Conservation (phyloP, 2,329 filamentous ascomycete species). For the Phyllosticta capitalensis region DNA sequence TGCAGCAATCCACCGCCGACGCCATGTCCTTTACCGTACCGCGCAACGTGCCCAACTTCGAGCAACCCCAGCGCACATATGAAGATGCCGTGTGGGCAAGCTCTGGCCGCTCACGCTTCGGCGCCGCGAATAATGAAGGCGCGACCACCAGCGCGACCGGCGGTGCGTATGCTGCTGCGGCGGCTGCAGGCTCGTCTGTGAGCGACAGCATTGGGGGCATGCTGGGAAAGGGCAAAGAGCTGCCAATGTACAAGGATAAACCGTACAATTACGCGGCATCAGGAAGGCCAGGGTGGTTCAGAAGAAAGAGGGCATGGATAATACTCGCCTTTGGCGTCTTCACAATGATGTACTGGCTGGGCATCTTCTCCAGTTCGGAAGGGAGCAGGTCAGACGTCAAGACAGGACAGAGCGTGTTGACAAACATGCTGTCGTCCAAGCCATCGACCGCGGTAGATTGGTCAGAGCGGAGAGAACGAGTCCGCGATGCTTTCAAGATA, state of each 20-base stretch:
- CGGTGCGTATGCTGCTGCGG: conserved; percentile 28
- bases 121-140: neutral
- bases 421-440: conserved; percentile 1
- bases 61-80: conserved; percentile 29
- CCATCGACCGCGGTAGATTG: conserved; percentile 50
- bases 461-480: conserved; percentile 65
- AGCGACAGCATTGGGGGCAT: conserved; percentile 55
- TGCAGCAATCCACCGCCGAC: conserved; percentile 6
- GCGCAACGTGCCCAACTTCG: conserved; percentile 33
- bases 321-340: conserved; percentile 47
- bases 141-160: conserved; percentile 13
- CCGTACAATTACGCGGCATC: conserved; percentile 61
- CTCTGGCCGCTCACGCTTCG: conserved; percentile 16
- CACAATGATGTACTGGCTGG: conserved; percentile 56
- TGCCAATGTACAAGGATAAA: conserved; percentile 99
- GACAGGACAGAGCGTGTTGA: neutral
- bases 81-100: conserved; percentile 34
- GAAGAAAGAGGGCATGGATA: conserved; percentile 52
- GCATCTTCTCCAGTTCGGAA: conserved; percentile 3
- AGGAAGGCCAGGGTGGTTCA: conserved; percentile 51
- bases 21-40: conserved; percentile 36
- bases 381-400: neutral
- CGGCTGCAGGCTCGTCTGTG: conserved; percentile 32
- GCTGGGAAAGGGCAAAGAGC: conserved; percentile 51
- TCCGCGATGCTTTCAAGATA: conserved; percentile 80